Conservation (phyloP, 306 rosid species). For the Acacia acuminata region DNA sequence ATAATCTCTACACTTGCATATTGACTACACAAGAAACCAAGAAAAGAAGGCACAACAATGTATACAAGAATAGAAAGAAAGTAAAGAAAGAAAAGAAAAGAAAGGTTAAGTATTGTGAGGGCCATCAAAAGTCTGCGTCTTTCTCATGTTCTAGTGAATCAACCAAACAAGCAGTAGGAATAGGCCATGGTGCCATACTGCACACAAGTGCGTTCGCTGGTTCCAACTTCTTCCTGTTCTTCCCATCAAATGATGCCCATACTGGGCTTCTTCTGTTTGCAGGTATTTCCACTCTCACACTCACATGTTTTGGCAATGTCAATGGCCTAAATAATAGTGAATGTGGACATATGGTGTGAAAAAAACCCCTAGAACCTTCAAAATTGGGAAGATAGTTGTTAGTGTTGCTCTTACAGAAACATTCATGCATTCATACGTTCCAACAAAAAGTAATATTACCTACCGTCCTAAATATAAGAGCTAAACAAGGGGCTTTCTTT, state of each 20-base stretch:
- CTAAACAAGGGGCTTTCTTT: too few species aligned
- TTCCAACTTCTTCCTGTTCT: conserved; percentile 75
- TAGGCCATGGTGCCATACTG: conserved; percentile 99
- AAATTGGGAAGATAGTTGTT: neutral
- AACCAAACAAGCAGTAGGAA: conserved; percentile 83
- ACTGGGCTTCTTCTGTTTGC: conserved; percentile 87
- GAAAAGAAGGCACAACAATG: neutral
- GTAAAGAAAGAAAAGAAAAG: too few species aligned
- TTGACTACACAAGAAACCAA: neutral
- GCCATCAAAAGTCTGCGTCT: conserved; percentile 77
- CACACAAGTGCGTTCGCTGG: conserved; percentile 95
- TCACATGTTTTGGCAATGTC: conserved; percentile 86
- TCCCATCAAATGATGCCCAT: conserved; percentile 98
- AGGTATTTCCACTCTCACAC: conserved; percentile 83
- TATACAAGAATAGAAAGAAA: neutral
- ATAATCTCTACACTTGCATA: neutral
- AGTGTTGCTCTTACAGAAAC: neutral
- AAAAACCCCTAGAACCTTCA: conserved; percentile 89
- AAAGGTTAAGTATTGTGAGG: conserved; percentile 54
- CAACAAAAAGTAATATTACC: neutral
- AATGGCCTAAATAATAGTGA: conserved; percentile 89
- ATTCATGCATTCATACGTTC: neutral
- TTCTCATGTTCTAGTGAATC: conserved; percentile 98
- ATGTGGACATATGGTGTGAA: conserved; percentile 96
- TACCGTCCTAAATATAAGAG: too few species aligned